These are phyloP conservation scores for Canna indica DNA, from an alignment of 176 grass and related monocot genomes.

Conservation along the genomic window DNA sequence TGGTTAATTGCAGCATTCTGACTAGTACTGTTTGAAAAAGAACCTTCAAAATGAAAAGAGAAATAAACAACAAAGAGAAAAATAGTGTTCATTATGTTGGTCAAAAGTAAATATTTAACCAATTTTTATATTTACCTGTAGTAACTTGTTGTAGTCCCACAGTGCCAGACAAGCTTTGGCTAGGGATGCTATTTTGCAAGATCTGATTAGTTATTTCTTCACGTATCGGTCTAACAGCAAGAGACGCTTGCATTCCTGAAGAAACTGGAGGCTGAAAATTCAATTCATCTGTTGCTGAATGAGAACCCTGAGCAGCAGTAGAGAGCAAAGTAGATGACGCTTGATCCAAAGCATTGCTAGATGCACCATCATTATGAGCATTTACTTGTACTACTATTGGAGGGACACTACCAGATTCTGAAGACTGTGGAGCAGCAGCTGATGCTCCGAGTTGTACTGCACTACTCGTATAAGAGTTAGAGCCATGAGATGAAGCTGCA, in stretches of 20 bases:
- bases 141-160: background rate
- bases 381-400: constrained; percentile 47
- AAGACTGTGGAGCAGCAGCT: constrained; percentile 31
- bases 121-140: background rate
- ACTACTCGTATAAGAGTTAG: constrained; percentile 18
- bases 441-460: constrained; percentile 33
- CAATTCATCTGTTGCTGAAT: constrained; percentile 17
- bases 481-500: constrained; percentile 29
- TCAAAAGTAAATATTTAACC: too few species aligned
- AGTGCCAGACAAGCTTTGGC: background rate
- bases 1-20: background rate
- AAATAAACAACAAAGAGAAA: background rate
- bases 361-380: constrained; percentile 35
- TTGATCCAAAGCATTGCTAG: constrained; percentile 21
- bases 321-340: constrained; percentile 23
- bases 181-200: background rate
- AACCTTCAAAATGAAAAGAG: background rate
- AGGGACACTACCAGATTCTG: constrained; percentile 40
- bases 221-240: background rate
- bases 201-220: background rate
- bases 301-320: constrained; percentile 28
- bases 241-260: background rate
- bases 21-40: background rate
- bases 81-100: background rate
- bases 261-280: background rate